Evolutionary conservation across 345 rosid genomes (phyloP), one percentile per base, ranked within the genome.

Genomic region (Salix brachista): DNA sequence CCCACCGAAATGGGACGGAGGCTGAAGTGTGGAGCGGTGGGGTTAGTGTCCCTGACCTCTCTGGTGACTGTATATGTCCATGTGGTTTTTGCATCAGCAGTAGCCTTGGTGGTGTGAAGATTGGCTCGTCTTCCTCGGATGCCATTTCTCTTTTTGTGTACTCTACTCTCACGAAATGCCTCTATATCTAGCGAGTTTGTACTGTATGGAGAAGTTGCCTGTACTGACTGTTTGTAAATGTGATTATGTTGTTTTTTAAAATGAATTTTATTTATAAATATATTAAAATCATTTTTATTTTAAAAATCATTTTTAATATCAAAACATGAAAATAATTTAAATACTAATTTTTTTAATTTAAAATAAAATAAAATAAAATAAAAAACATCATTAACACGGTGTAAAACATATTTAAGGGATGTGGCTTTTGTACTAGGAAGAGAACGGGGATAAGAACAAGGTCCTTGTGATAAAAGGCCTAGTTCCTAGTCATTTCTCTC

Each of bases 1-100:
- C 98, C 98, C 98, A 94, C 10, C 88, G 87, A 70, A 94, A 94
- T 10, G 98, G 98, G 68, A 94, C 93, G 3, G 94, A 82, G 13
- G 94, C 98, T 36, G 86, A 80, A 18, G 89, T 76, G 69, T 86
- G 84, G 44, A 85, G 80, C 13, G 97, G 95, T 58, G 98, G 88
- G 60, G 94, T 89, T 71, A 80, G 69, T 85, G 70, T 86, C 54
- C 85, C 85, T 75, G 93, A 84, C 68, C 82, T 86, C 61, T 87
- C 85, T 52, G 97, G 93, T 3, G 92, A 90, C 67, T 79, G 73
- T n/a, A 77, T 76, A 19, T 65, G 78, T 42, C 6, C 73, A n/a
- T 78, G 80, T 73, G 88, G 77, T 68, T 78, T 80, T n/a, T 80
- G 72, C 56, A 86, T 76, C 56, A 89, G 76, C 1, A 85, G 87